A percentile compares a stretch with the other conserved stretches of the same genome.
These are phyloP conservation scores for Lindgomyces ingoldianus DNA, from an alignment of 495 filamentous ascomycete genomes.

Conservation along the genomic window DNA sequence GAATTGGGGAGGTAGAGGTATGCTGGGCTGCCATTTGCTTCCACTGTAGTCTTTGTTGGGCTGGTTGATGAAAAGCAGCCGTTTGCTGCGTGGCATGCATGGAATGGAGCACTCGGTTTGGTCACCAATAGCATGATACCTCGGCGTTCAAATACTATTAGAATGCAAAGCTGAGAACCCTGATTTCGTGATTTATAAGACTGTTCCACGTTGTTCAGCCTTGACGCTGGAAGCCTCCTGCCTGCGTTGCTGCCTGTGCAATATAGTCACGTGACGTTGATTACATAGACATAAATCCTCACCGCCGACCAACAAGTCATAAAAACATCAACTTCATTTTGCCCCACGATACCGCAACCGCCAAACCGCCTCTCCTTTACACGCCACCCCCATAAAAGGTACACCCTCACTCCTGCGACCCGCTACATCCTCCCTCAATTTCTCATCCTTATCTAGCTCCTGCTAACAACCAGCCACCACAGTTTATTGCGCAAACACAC, in stretches of 20 bases:
- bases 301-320: slow-evolving; percentile 31
- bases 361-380: slow-evolving; percentile 18
- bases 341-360: slow-evolving; percentile 33
- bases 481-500: slow-evolving; percentile 29
- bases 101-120: slow-evolving; percentile 30
- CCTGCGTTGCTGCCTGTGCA: slow-evolving; percentile 26
- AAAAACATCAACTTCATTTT: slow-evolving; percentile 32
- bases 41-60: slow-evolving; percentile 54
- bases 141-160: slow-evolving; percentile 29
- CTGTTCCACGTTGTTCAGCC: background rate
- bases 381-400: slow-evolving; percentile 13
- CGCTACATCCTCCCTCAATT: background rate
- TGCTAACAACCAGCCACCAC: slow-evolving; percentile 22
- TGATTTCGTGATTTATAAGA: slow-evolving; percentile 15
- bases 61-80: slow-evolving; percentile 4
- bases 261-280: slow-evolving; percentile 3
- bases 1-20: slow-evolving; percentile 84
- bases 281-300: slow-evolving; percentile 17
- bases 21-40: slow-evolving; percentile 85
- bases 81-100: slow-evolving; percentile 37
- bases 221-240: slow-evolving; percentile 19
- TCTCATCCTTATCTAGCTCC: background rate
- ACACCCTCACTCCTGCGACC: slow-evolving; percentile 1
- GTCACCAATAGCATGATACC: slow-evolving; percentile 35
- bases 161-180: background rate